Base-by-base conservation (phyloP, 2,329 filamentous ascomycete genomes). In the Fusarium equiseti region DNA sequence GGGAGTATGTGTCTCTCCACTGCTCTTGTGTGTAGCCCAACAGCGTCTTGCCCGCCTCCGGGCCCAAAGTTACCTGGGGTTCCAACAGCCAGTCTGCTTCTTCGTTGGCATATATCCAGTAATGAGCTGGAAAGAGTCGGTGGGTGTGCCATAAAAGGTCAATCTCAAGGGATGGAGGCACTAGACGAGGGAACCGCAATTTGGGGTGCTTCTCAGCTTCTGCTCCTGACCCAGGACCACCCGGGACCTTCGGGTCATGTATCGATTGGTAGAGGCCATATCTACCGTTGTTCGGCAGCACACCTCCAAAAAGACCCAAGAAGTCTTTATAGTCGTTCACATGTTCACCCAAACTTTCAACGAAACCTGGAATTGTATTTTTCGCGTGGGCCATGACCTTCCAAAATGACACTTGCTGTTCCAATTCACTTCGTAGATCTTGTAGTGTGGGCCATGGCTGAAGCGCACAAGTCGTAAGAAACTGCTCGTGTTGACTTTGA, bases 81-180 rank as follows among this genome's bases (percentile, higher is more conserved):
- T 62, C 52, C 22, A 62, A 22, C 2, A 63, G 6, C 57, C 57
- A 63, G 8, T 24, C 22, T 5, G 60, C 57, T 4, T 54, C 44
- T 22, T 63, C 42, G 10, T 18, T 8, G 6, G 57, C 27, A 27
- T 29, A 63, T 26, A 12, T 3, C 60, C 60, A 63, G 22, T 63
- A 63, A 0, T 20, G 43, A 1, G 31, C 60, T 1, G 60, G 46
- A 10, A 46, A 63, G 1, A 63, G 22, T 6, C 46, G 26, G 6
- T 63, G 60, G 2, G 60, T 63, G 0, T 63, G 57, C 60, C 60
- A 63, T 16, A 63, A 10, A 3, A 63, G n/a, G 4, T 63, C 42
- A 3, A 62, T 42, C n/a, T 63, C 40, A 1, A 63, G 8, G 0
- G 60, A 55, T 7, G 42, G 60, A 0, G 60, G 42, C 0, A 63